Evolutionary conservation across 441 rosid species (phyloP).

Genomic region (Theobroma grandiflorum): DNA sequence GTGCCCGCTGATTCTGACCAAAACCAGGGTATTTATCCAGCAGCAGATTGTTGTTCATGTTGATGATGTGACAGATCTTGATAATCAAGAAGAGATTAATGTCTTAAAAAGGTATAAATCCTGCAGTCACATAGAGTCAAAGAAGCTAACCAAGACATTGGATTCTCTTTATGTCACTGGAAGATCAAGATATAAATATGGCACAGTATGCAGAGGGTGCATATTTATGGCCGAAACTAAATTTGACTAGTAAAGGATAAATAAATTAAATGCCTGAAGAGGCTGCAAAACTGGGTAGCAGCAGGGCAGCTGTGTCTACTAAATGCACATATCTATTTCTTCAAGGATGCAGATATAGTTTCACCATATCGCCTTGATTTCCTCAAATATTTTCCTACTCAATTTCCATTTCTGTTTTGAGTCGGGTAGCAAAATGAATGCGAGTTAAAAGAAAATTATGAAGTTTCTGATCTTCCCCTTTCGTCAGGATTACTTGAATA

Average conservation of each 20-base stretch:
- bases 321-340: conserved; percentile 10
- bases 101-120: not conserved
- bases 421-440: conserved; percentile 10
- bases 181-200: not conserved
- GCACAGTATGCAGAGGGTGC: not conserved
- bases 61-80: not conserved
- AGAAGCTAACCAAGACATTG: not conserved
- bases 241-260: not conserved
- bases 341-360: not conserved
- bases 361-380: conserved; percentile 25
- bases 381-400: not conserved
- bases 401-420: not conserved
- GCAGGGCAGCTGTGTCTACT: not conserved
- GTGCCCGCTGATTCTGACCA: too few relatives aligned
- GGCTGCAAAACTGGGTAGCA: not conserved
- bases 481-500: not conserved
- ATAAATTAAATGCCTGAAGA: conserved; percentile 5
- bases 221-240: not conserved
- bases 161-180: not conserved
- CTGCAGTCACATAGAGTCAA: not conserved
- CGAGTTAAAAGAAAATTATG: not conserved
- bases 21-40: not conserved
- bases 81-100: not conserved
- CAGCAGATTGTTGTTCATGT: not conserved
- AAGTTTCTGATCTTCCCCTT: not conserved